These are phyloP conservation scores for Paramecium primaurelia DNA, from an alignment of 73 alveolate species.

Conservation along the genomic window DNA sequence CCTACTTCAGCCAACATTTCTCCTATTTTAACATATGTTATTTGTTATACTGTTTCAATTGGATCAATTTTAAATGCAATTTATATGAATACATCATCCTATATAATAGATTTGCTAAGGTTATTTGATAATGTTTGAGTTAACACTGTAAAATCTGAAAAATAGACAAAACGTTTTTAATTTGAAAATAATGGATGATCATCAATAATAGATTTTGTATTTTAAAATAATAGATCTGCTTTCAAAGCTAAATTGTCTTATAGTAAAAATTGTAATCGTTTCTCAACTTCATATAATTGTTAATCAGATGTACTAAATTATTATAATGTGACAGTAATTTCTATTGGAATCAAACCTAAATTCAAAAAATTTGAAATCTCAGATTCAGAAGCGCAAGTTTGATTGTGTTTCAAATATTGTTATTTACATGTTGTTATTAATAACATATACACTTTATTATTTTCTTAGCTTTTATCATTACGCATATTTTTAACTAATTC, in stretches of 20 bases:
- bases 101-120: background rate
- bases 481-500: background rate
- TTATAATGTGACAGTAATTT: background rate
- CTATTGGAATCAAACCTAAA: background rate
- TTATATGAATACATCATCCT: background rate
- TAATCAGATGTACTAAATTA: background rate
- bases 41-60: background rate
- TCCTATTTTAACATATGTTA: background rate
- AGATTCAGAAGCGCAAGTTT: background rate
- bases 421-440: background rate
- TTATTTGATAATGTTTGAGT: background rate
- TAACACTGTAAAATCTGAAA: background rate
- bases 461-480: background rate
- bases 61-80: background rate
- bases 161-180: background rate
- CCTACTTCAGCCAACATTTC: slow-evolving; percentile 16
- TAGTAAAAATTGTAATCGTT: background rate
- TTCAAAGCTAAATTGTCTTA: background rate
- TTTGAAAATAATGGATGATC: background rate
- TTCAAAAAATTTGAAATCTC: background rate
- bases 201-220: background rate
- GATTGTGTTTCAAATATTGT: background rate
- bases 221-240: background rate
- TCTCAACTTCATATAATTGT: background rate
- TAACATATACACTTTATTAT: background rate